Percentiles rank a stretch among this genome's conserved stretches.
Evolutionary conservation across 2,329 filamentous ascomycete species (phyloP).

Genomic region (Thielaviopsis populi): DNA sequence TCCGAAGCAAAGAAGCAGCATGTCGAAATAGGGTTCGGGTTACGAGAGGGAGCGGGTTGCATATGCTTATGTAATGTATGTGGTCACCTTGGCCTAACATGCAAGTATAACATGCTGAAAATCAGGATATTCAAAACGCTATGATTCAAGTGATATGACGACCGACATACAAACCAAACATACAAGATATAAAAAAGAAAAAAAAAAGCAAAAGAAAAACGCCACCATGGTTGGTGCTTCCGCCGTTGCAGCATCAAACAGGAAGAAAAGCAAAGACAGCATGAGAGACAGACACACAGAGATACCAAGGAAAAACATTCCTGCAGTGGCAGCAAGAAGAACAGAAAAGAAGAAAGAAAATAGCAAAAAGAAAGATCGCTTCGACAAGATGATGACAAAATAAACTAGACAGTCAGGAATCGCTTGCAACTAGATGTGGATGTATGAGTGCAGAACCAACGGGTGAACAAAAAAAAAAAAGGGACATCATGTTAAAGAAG

Average conservation of each 20-base stretch:
- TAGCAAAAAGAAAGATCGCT: slow-evolving; percentile 5
- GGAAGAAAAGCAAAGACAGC: not conserved
- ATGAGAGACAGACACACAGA: not conserved
- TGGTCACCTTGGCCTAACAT: too few species aligned
- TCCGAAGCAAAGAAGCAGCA: too few species aligned
- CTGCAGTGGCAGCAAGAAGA: not conserved
- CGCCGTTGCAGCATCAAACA: not conserved
- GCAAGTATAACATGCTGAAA: too few species aligned
- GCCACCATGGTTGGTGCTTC: not conserved
- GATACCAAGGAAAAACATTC: slow-evolving; percentile 16
- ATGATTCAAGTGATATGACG: not conserved
- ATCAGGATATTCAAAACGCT: not conserved
- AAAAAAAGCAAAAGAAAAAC: not conserved
- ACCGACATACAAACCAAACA: too few species aligned
- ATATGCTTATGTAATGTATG: too few species aligned
- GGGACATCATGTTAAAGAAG: slow-evolving; percentile 5
- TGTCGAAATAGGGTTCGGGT: too few species aligned
- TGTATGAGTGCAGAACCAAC: not conserved
- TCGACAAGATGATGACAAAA: not conserved
- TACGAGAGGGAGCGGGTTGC: too few species aligned
- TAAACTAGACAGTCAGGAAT: slow-evolving; percentile 10
- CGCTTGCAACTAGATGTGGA: slow-evolving; percentile 1
- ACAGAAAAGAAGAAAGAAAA: slow-evolving; percentile 4
- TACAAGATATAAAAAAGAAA: not conserved
- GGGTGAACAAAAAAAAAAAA: slow-evolving; percentile 10